Conservation (phyloP, 2,329 filamentous ascomycete genomes). For the Cadophora sp. region DNA sequence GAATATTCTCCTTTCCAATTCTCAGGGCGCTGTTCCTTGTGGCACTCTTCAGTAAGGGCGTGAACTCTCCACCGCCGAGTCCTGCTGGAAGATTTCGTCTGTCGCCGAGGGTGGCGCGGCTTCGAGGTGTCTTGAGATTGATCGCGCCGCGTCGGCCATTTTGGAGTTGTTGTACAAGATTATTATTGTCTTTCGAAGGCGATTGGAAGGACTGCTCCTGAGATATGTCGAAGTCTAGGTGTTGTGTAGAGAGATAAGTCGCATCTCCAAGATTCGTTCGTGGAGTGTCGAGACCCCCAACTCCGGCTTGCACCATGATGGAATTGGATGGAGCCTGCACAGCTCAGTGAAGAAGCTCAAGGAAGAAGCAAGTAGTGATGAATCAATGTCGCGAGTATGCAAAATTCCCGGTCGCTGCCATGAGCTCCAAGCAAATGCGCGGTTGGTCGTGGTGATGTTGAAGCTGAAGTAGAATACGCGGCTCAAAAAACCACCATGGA, state of each 20-base stretch:
- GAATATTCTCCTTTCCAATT: slow-evolving; percentile 66
- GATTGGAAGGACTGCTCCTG: slow-evolving; percentile 88
- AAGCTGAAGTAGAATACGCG: not conserved
- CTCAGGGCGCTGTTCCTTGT: slow-evolving; percentile 73
- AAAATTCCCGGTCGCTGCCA: slow-evolving; percentile 38
- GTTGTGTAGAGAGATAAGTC: slow-evolving; percentile 73
- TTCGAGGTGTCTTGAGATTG: slow-evolving; percentile 74
- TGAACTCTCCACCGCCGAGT: slow-evolving; percentile 81
- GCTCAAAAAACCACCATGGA: slow-evolving; percentile 17
- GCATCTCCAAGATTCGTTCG: slow-evolving; percentile 84
- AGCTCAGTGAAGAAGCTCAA: slow-evolving; percentile 33
- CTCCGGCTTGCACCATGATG: slow-evolving; percentile 70
- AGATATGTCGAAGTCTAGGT: slow-evolving; percentile 80
- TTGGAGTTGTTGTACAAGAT: slow-evolving; percentile 77
- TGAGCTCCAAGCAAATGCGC: slow-evolving; percentile 42
- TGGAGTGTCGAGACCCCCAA: slow-evolving; percentile 79
- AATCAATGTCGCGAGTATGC: slow-evolving; percentile 36
- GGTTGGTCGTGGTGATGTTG: slow-evolving; percentile 23
- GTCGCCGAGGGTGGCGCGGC: slow-evolving; percentile 72
- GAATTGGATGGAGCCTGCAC: slow-evolving; percentile 33
- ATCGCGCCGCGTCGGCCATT: slow-evolving; percentile 64
- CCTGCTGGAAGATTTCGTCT: slow-evolving; percentile 71
- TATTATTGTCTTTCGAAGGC: slow-evolving; percentile 75
- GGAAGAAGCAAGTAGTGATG: slow-evolving; percentile 31
- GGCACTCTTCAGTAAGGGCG: slow-evolving; percentile 86